Conservation (phyloP, 768 basidiomycete species). For the Auricularia sp. region DNA sequence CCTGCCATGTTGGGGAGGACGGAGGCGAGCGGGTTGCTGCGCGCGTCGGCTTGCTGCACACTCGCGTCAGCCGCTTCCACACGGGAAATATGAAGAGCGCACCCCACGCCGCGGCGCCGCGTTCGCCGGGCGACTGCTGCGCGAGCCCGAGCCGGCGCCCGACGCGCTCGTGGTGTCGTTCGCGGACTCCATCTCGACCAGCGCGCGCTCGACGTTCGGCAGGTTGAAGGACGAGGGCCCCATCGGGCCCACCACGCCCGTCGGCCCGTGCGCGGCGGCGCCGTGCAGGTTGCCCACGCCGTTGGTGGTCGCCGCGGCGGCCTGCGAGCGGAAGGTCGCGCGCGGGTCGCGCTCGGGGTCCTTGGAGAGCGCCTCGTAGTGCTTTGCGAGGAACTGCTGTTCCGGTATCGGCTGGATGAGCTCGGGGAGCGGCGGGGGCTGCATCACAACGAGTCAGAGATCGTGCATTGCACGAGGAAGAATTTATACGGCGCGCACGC, state of each 20-base stretch:
- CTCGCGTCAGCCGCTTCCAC: background rate
- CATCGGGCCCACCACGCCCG: slow-evolving; percentile 86
- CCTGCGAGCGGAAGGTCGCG: slow-evolving; percentile 57
- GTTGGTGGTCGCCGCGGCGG: slow-evolving; percentile 41
- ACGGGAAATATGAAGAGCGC: background rate
- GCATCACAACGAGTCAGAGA: background rate
- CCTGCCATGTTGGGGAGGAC: background rate
- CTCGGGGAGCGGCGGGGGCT: slow-evolving; percentile 59
- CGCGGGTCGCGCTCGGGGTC: slow-evolving; percentile 87
- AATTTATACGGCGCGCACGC: slow-evolving; percentile 13
- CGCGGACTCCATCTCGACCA: slow-evolving; percentile 69
- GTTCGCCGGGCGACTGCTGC: slow-evolving; percentile 14
- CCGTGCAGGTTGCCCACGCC: slow-evolving; percentile 29
- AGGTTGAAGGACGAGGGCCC: slow-evolving; percentile 77
- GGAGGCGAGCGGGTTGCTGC: background rate
- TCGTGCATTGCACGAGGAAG: too few species aligned
- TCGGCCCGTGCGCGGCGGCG: slow-evolving; percentile 24
- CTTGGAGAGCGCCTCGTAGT: slow-evolving; percentile 86
- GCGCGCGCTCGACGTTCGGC: slow-evolving; percentile 79
- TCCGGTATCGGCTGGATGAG: slow-evolving; percentile 80
- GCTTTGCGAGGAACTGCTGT: slow-evolving; percentile 80
- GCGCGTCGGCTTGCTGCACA: background rate
- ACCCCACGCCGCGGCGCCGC: slow-evolving; percentile 16
- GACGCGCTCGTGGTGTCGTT: background rate
- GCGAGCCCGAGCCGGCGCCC: slow-evolving; percentile 6